A percentile compares a stretch with the other conserved stretches of the same genome.
phyloP scores from a whole-genome alignment of 116 monocot genomes.

The Iris pallida region DNA sequence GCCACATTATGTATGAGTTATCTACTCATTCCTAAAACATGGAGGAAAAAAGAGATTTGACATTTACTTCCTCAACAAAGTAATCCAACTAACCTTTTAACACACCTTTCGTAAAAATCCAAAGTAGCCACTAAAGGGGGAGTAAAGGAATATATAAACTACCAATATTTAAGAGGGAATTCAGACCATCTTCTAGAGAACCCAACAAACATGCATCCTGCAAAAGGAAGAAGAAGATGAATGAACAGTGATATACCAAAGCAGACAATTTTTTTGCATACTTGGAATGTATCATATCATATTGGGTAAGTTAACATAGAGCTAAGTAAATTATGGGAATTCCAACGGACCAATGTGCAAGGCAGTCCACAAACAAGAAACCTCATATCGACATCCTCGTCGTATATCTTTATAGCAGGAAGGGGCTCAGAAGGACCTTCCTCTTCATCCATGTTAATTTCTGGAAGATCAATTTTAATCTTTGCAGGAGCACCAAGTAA shows the following conservation, averaged over 20 bases:
- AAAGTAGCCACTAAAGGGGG: too few relatives aligned
- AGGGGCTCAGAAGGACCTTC: conserved; percentile 42
- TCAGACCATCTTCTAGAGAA: conserved; percentile 83
- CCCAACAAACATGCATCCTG: conserved; percentile 77
- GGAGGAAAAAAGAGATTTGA: too few relatives aligned
- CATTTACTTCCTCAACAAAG: too few relatives aligned
- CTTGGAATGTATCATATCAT: background rate
- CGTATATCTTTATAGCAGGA: conserved; percentile 69
- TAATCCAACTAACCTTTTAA: too few relatives aligned
- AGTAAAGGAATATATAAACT: too few relatives aligned
- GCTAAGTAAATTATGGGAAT: background rate
- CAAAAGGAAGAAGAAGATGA: conserved; percentile 14
- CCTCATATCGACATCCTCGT: conserved; percentile 57
- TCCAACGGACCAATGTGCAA: conserved; percentile 54
- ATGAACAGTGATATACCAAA: background rate
- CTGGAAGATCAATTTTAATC: conserved; percentile 41
- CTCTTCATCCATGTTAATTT: conserved; percentile 37
- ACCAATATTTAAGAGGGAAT: conserved; percentile 85
- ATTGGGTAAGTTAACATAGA: too few relatives aligned
- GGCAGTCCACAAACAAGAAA: conserved; percentile 80
- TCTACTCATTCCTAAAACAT: too few relatives aligned
- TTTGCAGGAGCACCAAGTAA: conserved; percentile 67
- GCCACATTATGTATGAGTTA: too few relatives aligned
- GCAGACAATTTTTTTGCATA: background rate
- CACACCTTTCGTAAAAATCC: too few relatives aligned